phyloP scores from a whole-genome alignment of 495 filamentous ascomycete genomes.

The Podospora pseudoanserina region DNA sequence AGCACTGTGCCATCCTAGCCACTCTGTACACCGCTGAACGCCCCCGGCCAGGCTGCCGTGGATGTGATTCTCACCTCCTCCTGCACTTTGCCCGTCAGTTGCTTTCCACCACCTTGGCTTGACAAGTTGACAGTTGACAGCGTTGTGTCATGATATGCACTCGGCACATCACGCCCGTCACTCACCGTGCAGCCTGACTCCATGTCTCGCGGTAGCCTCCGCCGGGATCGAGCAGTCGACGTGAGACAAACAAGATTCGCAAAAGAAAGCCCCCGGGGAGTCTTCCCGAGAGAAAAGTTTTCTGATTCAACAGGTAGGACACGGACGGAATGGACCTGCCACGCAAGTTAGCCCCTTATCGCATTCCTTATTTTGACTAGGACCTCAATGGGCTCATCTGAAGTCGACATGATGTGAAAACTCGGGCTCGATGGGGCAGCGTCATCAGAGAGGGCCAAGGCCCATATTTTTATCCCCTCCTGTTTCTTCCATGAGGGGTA shows the following conservation, averaged over 20 bases:
- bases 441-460: neutral
- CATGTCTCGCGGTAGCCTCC: neutral
- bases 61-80: neutral
- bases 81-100: neutral
- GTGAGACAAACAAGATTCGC: neutral
- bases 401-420: neutral
- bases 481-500: neutral
- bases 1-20: neutral
- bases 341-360: neutral
- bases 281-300: neutral
- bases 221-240: neutral
- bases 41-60: neutral
- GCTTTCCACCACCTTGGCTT: too few relatives aligned
- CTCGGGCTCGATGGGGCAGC: neutral
- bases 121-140: neutral
- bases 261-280: neutral
- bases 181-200: too few relatives aligned
- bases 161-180: neutral
- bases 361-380: constrained; percentile 4
- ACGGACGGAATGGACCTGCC: neutral
- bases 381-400: neutral
- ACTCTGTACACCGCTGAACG: constrained; percentile 18
- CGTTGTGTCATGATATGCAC: neutral
- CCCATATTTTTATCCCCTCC: neutral
- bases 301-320: neutral